Conservation (phyloP, 164 flowering plant genomes). For the Kalanchoe fedtschenkoi region DNA sequence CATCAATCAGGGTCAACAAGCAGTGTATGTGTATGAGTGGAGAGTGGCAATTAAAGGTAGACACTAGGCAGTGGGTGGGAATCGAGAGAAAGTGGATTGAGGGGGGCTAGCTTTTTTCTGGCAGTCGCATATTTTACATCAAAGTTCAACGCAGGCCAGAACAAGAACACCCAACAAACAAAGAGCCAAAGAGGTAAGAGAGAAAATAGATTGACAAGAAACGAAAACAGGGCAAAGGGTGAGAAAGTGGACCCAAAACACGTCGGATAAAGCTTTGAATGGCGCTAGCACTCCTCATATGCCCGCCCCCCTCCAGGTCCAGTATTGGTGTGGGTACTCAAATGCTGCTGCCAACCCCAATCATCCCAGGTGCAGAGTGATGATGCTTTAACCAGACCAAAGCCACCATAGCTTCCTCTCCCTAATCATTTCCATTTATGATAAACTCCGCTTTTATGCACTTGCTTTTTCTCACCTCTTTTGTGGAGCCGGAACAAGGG, state of each 20-base stretch:
- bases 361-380: not conserved
- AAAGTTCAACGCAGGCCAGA: not conserved
- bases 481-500: not conserved
- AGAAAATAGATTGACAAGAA: too few relatives aligned
- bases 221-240: not conserved
- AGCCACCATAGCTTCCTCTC: not conserved
- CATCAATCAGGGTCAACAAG: too few relatives aligned
- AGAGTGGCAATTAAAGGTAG: too few relatives aligned
- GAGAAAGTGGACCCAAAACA: not conserved
- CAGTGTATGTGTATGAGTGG: too few relatives aligned
- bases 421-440: not conserved
- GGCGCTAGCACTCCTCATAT: not conserved
- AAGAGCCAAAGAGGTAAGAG: not conserved
- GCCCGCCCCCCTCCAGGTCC: too few relatives aligned
- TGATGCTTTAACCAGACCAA: not conserved
- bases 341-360: constrained; percentile 1
- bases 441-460: not conserved
- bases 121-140: too few relatives aligned
- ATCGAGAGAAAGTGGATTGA: too few relatives aligned
- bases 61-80: too few relatives aligned
- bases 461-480: not conserved
- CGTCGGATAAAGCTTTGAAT: not conserved
- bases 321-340: not conserved
- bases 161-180: not conserved
- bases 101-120: too few relatives aligned